Base-by-base conservation (phyloP, 2,329 filamentous ascomycete genomes). In the Xylariaceae sp. region DNA sequence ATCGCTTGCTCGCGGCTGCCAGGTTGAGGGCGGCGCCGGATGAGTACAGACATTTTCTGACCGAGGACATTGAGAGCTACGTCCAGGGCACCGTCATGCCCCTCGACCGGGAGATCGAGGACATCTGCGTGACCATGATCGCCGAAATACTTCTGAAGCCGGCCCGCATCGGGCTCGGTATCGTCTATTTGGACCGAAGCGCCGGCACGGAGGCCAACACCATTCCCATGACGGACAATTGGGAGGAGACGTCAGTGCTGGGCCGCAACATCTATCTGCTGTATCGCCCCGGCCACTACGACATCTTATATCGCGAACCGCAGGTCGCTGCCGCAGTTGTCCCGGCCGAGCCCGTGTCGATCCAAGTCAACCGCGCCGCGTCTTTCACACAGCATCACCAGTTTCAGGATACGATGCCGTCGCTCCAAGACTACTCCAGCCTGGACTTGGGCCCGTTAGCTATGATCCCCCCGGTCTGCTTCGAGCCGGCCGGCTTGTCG, bases 131-230 rank as follows among this genome's bases (percentile, higher is more conserved):
- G 42, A 77, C 77, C 39, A 76, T 86, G 3, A 67, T 96, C 31
- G 75, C 82, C 41, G 80, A 90, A 43, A 74, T 87, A 17, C 70
- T 96, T 3, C 75, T 96, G 42, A 81, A 85, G 52, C 84, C 83
- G 6, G 80, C 80, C 31, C 78, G 79, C 12, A 77, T 95, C 43
- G 77, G 80, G 4, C 74, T 96, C 14, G 87, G 95, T 53, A 84
- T 96, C 42, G 78, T 87, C 34, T 95, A 96, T 55, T 75, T 98
- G 7, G 92, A 96, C 55, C 78, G 87, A 47, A 94, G 84, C 50
- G 68, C 77, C 29, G 89, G 88, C 13, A 70, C 74, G 29, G 72
- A 83, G 49, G 85, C 87, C 49, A 94, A 85, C 52, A 73, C 70
- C 19, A 79, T 83, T 54, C 71, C 72, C 15, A 76, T 83, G 48